Base-by-base conservation (phyloP, 371 early-diverging fungal species). In the Basidiobolus meristosporus region DNA sequence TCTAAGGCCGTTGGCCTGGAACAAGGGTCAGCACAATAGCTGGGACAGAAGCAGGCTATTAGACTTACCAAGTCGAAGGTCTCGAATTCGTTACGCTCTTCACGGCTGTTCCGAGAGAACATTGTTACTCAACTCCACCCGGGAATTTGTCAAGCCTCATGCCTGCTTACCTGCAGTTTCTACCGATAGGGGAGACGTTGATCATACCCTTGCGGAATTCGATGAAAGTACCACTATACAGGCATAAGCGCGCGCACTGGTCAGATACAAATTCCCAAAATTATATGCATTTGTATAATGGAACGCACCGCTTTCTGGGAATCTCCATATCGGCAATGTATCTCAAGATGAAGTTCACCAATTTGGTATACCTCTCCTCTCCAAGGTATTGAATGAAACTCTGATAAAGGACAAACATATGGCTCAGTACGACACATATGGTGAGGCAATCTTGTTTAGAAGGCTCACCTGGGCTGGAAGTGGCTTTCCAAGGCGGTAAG, bases 171-270 rank as follows among this genome's bases (percentile, higher is more conserved):
- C 71, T 62, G 82, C 98, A 98, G 70, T 90, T 93, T 44, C 99
- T 82, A 32, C 99, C 99, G 41, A 99, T 88, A 36, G 99, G 99
- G 30, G 91, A 92, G 29, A 99, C 78, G 63, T 99, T 99, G 56
- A 99, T 82, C 98, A 99, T 99, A 41, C 98, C 98, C 52, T 85
- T 86, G 48, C 99, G 82, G 74, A 92, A 93, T 62, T 99, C 99
- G 54, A 99, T 56, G 62, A 99, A 99, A 5, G 93, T 98, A 39
- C 99, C 99, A 54, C 93, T 83, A 51, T 36, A 43, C 32, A 1
- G 34, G 37, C 14, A 23, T 15, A 42, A 39, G 14, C 21, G n/a
- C n/a, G n/a, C 29, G 34, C 16, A 40, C 32, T 38, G 19, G 41
- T 31, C n/a, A 37, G 41, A 30, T 31, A 29, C 18, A 42, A 26